Base-by-base conservation (phyloP, 2,329 filamentous ascomycete species). In the Aspergillus fischeri region DNA sequence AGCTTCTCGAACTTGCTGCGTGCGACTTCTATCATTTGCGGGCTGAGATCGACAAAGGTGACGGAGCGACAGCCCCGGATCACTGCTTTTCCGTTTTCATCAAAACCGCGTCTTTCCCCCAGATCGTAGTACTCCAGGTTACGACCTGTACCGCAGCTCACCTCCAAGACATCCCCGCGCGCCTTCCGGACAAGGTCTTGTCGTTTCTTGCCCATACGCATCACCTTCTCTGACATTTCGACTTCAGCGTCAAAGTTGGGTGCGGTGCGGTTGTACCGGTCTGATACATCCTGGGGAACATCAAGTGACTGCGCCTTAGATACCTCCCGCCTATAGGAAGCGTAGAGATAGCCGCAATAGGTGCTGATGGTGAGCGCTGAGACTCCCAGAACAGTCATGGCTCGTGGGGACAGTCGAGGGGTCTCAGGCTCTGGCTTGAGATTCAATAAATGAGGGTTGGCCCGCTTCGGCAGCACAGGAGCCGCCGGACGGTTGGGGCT, bases 101-200 rank as follows among this genome's bases (percentile, higher is more conserved):
- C 69, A 1, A 68, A 55, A 4, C 65, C 70, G 20, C 72, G 62
- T 41, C 65, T 64, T 59, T 74, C 70, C 1, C 72, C 72, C 3
- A 80, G 64, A 52, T 75, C 68, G 63, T 81, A 81, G 60, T 75
- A 79, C 28, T 71, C 65, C 60, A 77, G 63, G 59, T 81, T 81
- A 35, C 78, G 70, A 3, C 79, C 79, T 1, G 79, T 81, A n/a
- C 79, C 79, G 45, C 74, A 78, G 59, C 76, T 78, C 42, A 81
- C 77, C 65, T 81, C 79, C 4, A 81, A 70, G 7, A 80, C 78
- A 60, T 81, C 64, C 1, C 79, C 79, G 21, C 71, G 67, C 3
- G 78, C 78, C 57, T 71, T 67, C 7, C 65, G 63, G n/a, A 77
- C 68, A 2, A 81, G 68, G 41, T 75, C 70, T 27, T 68, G 68